Base-by-base conservation (phyloP, 2,329 filamentous ascomycete species). In the Tolypocladium amazonense region DNA sequence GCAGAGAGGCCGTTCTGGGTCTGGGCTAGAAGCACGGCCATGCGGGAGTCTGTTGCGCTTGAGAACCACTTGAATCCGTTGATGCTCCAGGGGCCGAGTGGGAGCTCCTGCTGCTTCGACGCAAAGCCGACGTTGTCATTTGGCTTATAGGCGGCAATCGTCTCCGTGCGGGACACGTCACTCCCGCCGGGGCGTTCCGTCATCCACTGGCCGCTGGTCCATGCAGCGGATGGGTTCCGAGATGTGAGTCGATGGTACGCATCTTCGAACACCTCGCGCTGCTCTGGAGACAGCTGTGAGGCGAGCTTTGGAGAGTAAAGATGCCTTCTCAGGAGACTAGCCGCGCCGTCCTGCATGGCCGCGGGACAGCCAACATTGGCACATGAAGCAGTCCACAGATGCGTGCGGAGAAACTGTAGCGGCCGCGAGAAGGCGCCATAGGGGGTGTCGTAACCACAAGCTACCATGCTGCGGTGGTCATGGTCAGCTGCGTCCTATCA, bases 171-270 rank as follows among this genome's bases (percentile, higher is more conserved):
- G 4, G 83, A 84, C 1, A 90, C 85, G 65, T 90, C 88, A 63
- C 85, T 88, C 0, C 87, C 88, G 1, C 87, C 87, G 0, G 79
- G 78, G 2, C 87, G 78, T 65, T 90, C 87, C 0, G 88, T 90
- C 88, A 90, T 90, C 88, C 88, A 90, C 69, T 90, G 88, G 0
- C 87, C 87, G 47, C 82, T 88, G 0, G 87, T 90, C 88, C 87
- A 90, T 0, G 83, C 81, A 23, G 71, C 64, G 4, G 37, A 52
- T 0, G 72, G 67, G 30, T 87, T 77, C 5, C 81, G 75, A 4
- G 80, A 82, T 1, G 75, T 82, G 4, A 89, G 72, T 15, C 79
- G 79, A 7, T 72, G 67, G 63, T 79, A 84, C 4, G 81, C 81
- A 47, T 81, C 76, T 43, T 79, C 73, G 56, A 85, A 77, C 0